Evolutionary conservation across 2,329 filamentous ascomycete genomes (phyloP).

Genomic region (Nothophaeocryptopus gaeumannii): DNA sequence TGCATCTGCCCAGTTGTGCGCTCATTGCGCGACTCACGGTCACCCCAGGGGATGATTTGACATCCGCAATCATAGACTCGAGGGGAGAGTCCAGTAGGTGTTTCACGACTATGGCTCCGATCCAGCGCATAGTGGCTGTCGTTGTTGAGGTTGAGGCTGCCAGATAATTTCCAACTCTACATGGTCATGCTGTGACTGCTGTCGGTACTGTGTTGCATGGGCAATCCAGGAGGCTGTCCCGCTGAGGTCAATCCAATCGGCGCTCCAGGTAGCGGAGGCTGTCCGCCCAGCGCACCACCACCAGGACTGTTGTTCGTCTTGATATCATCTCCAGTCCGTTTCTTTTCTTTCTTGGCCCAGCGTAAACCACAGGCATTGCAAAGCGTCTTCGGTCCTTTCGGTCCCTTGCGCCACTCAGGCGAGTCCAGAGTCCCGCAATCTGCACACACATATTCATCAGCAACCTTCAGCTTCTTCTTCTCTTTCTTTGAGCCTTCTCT

Average conservation of each 20-base stretch:
- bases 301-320: constrained; percentile 21
- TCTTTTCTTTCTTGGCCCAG: constrained; percentile 43
- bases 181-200: constrained; percentile 16
- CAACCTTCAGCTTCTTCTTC: constrained; percentile 78
- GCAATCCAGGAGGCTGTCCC: constrained; percentile 24
- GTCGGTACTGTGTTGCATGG: constrained; percentile 23
- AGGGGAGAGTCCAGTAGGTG: too few relatives aligned
- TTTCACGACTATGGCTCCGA: too few relatives aligned
- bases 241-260: constrained; percentile 16
- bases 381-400: constrained; percentile 86
- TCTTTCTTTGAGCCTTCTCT: constrained; percentile 81
- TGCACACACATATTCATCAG: constrained; percentile 88
- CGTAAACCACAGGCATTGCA: constrained; percentile 82
- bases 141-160: too few relatives aligned
- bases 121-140: too few relatives aligned
- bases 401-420: constrained; percentile 94
- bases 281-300: constrained; percentile 13
- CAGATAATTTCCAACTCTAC: too few relatives aligned
- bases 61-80: too few relatives aligned
- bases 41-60: too few relatives aligned
- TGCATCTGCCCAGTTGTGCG: too few relatives aligned
- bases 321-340: constrained; percentile 30
- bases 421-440: constrained; percentile 94
- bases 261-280: constrained; percentile 14
- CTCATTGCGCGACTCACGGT: too few relatives aligned